phyloP scores from a whole-genome alignment of 2,329 filamentous ascomycete genomes.

The Penicillium rolfsii region DNA sequence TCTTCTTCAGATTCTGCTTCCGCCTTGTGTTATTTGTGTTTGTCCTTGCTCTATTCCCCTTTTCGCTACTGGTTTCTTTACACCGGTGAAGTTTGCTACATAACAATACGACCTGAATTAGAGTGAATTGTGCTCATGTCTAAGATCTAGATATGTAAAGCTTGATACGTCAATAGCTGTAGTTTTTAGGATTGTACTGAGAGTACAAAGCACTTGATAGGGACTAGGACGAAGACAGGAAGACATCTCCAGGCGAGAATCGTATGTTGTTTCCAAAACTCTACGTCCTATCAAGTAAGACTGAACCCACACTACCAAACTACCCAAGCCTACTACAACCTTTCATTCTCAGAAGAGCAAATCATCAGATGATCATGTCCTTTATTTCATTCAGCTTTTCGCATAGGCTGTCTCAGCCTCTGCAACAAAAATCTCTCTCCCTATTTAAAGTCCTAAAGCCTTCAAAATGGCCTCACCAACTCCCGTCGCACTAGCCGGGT shows the following conservation, averaged over 20 bases:
- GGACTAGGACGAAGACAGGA: no score
- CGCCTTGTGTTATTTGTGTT: slow-evolving; percentile 2
- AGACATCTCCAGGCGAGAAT: no score
- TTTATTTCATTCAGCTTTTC: no score
- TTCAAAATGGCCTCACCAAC: slow-evolving; percentile 51
- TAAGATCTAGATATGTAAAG: neutral
- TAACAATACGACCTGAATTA: slow-evolving; percentile 22
- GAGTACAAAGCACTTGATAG: neutral
- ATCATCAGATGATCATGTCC: no score
- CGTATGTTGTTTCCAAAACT: no score
- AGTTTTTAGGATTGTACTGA: neutral
- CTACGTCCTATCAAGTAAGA: no score
- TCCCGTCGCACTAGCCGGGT: slow-evolving; percentile 49
- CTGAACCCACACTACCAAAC: no score
- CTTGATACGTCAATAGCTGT: neutral
- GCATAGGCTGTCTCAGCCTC: no score
- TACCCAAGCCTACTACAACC: no score
- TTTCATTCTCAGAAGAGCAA: no score
- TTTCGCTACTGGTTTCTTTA: slow-evolving; percentile 28
- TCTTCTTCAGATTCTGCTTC: slow-evolving; percentile 3
- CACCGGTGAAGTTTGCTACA: slow-evolving; percentile 24
- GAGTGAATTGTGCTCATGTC: neutral
- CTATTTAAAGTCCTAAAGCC: slow-evolving; percentile 31
- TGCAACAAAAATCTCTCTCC: no score
- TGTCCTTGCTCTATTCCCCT: slow-evolving; percentile 40